phyloP scores from a whole-genome alignment of 768 basidiomycete species.

The Obba rivulosa region DNA sequence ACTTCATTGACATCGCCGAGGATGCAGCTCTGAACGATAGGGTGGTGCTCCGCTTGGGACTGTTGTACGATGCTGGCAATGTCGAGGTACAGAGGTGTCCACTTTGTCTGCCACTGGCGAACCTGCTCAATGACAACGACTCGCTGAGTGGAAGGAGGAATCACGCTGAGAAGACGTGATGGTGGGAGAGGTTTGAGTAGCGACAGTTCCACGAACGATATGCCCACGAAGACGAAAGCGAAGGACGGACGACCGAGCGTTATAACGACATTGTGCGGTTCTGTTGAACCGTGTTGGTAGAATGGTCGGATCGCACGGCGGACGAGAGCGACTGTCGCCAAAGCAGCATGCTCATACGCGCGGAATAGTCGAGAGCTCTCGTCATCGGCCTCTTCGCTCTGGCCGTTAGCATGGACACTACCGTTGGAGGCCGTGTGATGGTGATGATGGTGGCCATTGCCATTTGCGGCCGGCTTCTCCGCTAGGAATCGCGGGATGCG shows the following conservation, averaged over 20 bases:
- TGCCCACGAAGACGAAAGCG: constrained; percentile 43
- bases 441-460: constrained; percentile 27
- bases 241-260: constrained; percentile 52
- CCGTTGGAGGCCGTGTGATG: constrained; percentile 25
- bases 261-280: constrained; percentile 67
- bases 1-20: constrained; percentile 46
- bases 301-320: constrained; percentile 59
- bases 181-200: constrained; percentile 66
- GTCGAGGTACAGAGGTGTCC: constrained; percentile 85
- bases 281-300: constrained; percentile 40
- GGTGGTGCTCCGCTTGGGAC: constrained; percentile 32
- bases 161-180: constrained; percentile 46
- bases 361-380: constrained; percentile 35
- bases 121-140: constrained; percentile 84
- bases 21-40: constrained; percentile 56
- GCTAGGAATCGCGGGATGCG: constrained; percentile 57
- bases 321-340: constrained; percentile 58
- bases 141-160: constrained; percentile 58
- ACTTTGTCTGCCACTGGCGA: constrained; percentile 71
- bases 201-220: constrained; percentile 58
- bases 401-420: constrained; percentile 29
- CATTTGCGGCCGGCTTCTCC: constrained; percentile 25
- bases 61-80: constrained; percentile 68
- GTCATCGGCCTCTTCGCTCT: constrained; percentile 20
- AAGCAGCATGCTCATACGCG: constrained; percentile 62